Evolutionary conservation across 2,329 filamentous ascomycete species (phyloP).

Genomic region (Phaeoacremonium minimum): DNA sequence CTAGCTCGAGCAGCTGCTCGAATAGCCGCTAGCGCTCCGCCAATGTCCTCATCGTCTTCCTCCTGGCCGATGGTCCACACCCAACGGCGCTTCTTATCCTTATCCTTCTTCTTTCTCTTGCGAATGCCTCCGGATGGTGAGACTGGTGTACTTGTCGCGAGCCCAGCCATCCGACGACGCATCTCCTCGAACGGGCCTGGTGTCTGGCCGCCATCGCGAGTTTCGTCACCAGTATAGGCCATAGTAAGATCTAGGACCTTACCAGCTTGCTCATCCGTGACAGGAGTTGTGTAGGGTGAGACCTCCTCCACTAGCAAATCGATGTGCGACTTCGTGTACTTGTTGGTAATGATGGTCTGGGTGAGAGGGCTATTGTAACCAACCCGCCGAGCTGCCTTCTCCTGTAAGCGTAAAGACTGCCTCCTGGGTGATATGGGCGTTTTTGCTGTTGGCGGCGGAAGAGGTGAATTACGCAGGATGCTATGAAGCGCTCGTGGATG

Average conservation of each 20-base stretch:
- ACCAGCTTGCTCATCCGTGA: slow-evolving; percentile 28
- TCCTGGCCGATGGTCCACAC: slow-evolving; percentile 62
- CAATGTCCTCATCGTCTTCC: slow-evolving; percentile 36
- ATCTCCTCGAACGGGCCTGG: slow-evolving; percentile 62
- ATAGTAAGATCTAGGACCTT: slow-evolving; percentile 42
- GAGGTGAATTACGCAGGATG: slow-evolving; percentile 63
- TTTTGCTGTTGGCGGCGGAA: slow-evolving; percentile 46
- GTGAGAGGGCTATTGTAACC: slow-evolving; percentile 60
- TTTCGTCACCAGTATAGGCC: slow-evolving; percentile 49
- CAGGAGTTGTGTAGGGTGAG: slow-evolving; percentile 37
- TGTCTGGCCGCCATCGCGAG: slow-evolving; percentile 56
- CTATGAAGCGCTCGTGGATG: slow-evolving; percentile 56
- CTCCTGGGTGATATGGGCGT: slow-evolving; percentile 49
- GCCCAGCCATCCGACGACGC: slow-evolving; percentile 50
- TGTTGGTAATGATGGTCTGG: slow-evolving; percentile 60
- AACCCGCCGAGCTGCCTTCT: slow-evolving; percentile 51
- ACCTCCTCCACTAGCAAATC: slow-evolving; percentile 57
- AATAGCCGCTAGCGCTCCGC: slow-evolving; percentile 36
- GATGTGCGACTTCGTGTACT: slow-evolving; percentile 59
- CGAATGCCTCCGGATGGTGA: slow-evolving; percentile 39
- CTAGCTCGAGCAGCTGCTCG: slow-evolving; percentile 17
- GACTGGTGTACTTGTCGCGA: slow-evolving; percentile 35
- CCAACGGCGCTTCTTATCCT: slow-evolving; percentile 61
- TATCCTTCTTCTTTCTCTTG: slow-evolving; percentile 52
- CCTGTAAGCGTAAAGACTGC: slow-evolving; percentile 49